Percentiles rank a stretch among this genome's conserved stretches.
These are phyloP conservation scores for Plasmodium yoelii DNA, from an alignment of 169 alveolate species.

Conservation along the genomic window DNA sequence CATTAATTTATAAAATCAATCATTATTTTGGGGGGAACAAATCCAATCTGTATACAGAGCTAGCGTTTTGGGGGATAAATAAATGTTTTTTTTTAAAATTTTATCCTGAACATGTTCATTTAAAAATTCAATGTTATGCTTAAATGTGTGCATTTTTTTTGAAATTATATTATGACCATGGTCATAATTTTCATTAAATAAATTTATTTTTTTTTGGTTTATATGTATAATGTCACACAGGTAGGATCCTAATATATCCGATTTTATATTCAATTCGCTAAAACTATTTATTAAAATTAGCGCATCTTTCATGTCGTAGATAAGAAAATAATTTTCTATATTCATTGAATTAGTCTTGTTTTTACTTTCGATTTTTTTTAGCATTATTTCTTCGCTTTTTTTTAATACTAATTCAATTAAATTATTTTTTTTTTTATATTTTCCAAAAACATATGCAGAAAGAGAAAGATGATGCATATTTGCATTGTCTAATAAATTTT, in stretches of 20 bases:
- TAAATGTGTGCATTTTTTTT: background rate
- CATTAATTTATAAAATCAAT: too few relatives aligned
- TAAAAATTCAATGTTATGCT: background rate
- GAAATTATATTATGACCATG: background rate
- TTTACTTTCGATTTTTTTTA: slow-evolving; percentile 2
- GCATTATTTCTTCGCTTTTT: slow-evolving; percentile 24
- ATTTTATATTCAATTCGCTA: slow-evolving; percentile 41
- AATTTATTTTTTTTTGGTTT: background rate
- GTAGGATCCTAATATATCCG: slow-evolving; percentile 10
- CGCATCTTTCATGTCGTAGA: slow-evolving; percentile 4
- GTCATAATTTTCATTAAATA: background rate
- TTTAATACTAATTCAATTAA: slow-evolving; percentile 13
- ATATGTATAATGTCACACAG: slow-evolving; percentile 14
- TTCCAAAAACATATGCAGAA: slow-evolving; percentile 39
- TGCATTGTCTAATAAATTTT: slow-evolving; percentile 22
- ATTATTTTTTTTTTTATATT: slow-evolving; percentile 24
- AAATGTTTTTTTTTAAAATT: slow-evolving; percentile 17
- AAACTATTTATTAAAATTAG: slow-evolving; percentile 59
- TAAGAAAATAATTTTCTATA: background rate
- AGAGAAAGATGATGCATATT: slow-evolving; percentile 38
- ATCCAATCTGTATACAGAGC: slow-evolving; percentile 11
- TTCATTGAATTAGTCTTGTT: background rate
- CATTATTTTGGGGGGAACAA: too few relatives aligned
- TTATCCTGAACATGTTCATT: slow-evolving; percentile 5
- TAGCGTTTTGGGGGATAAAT: background rate